Conservation (phyloP, 75 land plant species). For the Cunninghamia lanceolata region DNA sequence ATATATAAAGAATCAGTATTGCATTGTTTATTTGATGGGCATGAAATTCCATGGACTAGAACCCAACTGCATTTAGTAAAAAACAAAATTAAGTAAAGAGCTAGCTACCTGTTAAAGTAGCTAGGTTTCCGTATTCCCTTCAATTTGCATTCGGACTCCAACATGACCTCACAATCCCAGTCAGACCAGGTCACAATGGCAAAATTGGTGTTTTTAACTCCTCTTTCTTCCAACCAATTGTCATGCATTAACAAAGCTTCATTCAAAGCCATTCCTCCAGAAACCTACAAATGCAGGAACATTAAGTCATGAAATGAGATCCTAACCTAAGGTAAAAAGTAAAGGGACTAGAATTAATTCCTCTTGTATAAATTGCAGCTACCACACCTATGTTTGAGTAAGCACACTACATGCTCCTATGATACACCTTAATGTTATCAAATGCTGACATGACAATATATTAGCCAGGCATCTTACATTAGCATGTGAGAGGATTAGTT, state of each 20-base stretch:
- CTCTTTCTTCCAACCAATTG: constrained; percentile 88
- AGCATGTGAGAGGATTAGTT: not conserved
- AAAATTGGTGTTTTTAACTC: constrained; percentile 78
- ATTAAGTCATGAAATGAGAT: not conserved
- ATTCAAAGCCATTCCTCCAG: constrained; percentile 66
- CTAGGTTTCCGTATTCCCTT: constrained; percentile 79
- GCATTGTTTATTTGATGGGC: no score
- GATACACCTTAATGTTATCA: not conserved
- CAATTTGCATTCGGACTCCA: constrained; percentile 82
- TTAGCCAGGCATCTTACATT: not conserved
- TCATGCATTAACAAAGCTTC: constrained; percentile 90
- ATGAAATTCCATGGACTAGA: not conserved
- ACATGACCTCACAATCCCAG: constrained; percentile 91
- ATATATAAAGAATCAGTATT: no score
- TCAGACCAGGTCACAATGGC: constrained; percentile 93
- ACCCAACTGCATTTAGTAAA: not conserved
- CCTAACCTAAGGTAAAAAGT: not conserved
- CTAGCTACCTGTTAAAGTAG: constrained; percentile 80
- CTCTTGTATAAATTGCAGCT: not conserved
- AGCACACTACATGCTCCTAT: not conserved
- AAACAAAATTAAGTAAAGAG: not conserved
- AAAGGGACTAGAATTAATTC: not conserved
- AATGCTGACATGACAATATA: not conserved
- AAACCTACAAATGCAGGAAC: constrained; percentile 48
- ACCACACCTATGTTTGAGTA: not conserved